phyloP scores from a whole-genome alignment of 495 filamentous ascomycete genomes.

The Hapsidospora chrysogenum region DNA sequence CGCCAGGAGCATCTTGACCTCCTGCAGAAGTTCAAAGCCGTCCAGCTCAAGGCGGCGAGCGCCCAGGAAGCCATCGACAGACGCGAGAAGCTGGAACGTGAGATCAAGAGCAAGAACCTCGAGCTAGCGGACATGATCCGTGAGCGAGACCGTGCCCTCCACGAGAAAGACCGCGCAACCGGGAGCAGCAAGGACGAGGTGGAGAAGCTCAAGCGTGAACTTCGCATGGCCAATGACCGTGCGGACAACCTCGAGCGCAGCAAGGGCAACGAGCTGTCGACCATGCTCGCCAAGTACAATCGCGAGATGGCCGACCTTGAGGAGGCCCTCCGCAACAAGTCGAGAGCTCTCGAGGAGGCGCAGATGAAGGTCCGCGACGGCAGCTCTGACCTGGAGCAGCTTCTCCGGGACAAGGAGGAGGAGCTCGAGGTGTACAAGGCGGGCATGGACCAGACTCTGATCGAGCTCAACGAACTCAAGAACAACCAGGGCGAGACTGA shows the following conservation, averaged over 20 bases:
- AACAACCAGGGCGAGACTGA: constrained; percentile 57
- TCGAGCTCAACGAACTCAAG: constrained; percentile 75
- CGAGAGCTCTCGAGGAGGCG: constrained; percentile 70
- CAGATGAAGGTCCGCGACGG: constrained; percentile 60
- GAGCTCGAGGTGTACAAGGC: constrained; percentile 94
- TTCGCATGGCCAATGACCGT: constrained; percentile 80
- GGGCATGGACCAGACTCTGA: constrained; percentile 86
- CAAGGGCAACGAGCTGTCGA: constrained; percentile 86
- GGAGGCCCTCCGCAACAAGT: constrained; percentile 80
- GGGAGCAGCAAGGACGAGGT: constrained; percentile 85
- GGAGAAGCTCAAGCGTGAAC: constrained; percentile 92
- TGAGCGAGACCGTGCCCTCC: constrained; percentile 84
- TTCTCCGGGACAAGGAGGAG: constrained; percentile 83
- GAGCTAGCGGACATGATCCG: constrained; percentile 98
- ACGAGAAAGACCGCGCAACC: constrained; percentile 71
- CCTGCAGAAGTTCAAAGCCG: constrained; percentile 83
- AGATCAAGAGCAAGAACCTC: constrained; percentile 97
- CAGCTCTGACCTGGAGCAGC: constrained; percentile 67
- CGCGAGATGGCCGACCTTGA: constrained; percentile 92
- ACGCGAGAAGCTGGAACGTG: constrained; percentile 85
- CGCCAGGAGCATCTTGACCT: constrained; percentile 91
- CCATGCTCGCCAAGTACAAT: constrained; percentile 89
- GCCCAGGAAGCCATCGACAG: constrained; percentile 93
- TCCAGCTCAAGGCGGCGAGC: constrained; percentile 89
- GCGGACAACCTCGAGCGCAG: constrained; percentile 83